Conservation (phyloP, 2,329 filamentous ascomycete species). For the Fusarium stilboides region DNA sequence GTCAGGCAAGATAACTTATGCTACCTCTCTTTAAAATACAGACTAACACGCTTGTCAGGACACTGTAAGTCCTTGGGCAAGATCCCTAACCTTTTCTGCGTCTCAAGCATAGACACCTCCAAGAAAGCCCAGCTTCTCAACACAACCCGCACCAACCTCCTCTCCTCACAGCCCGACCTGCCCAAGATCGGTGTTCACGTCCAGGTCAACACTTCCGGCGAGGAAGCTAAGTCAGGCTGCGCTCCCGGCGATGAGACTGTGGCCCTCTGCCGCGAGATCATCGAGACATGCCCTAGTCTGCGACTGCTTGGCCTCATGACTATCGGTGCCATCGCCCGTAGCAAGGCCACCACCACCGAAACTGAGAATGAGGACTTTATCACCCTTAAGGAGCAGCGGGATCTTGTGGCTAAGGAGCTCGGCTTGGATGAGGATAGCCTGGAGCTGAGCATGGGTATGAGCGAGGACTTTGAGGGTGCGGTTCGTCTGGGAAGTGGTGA, state of each 20-base stretch:
- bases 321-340: conserved; percentile 93
- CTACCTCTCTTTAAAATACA: not conserved
- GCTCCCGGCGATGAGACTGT: conserved; percentile 74
- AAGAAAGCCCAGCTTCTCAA: conserved; percentile 92
- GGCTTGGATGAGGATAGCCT: conserved; percentile 66
- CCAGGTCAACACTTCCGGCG: conserved; percentile 95
- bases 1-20: conserved; percentile 65
- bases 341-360: conserved; percentile 78
- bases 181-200: conserved; percentile 81
- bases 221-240: conserved; percentile 87
- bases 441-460: conserved; percentile 99
- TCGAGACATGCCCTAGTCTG: conserved; percentile 79
- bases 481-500: conserved; percentile 87
- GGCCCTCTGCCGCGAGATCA: conserved; percentile 78
- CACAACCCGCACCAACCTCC: conserved; percentile 77
- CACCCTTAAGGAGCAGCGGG: conserved; percentile 76
- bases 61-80: conserved; percentile 91
- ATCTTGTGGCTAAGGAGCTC: conserved; percentile 73
- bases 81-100: conserved; percentile 90
- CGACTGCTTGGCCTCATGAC: conserved; percentile 92
- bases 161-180: conserved; percentile 56
- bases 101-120: conserved; percentile 87
- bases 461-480: conserved; percentile 93
- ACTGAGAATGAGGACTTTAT: conserved; percentile 95
- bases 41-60: conserved; percentile 63